phyloP scores from a whole-genome alignment of 495 filamentous ascomycete species.

The Neurospora sp. region DNA sequence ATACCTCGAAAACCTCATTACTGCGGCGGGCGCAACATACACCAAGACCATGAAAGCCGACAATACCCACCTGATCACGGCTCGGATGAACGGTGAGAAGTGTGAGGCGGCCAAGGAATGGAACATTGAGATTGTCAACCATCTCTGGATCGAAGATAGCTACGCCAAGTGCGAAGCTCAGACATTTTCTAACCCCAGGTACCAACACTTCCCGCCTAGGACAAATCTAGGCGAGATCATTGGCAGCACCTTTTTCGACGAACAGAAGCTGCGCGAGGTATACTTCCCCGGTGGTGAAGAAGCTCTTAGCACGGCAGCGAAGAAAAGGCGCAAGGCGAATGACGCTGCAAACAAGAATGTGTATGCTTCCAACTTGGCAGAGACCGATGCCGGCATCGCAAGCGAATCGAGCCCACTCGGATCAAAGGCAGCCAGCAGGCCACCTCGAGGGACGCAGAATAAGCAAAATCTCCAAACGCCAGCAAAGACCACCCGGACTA shows the following conservation, averaged over 20 bases:
- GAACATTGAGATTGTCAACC: slow-evolving; percentile 83
- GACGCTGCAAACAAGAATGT: slow-evolving; percentile 31
- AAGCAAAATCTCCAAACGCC: slow-evolving; percentile 28
- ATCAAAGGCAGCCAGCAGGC: neutral
- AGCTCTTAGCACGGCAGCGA: slow-evolving; percentile 16
- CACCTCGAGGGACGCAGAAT: slow-evolving; percentile 2
- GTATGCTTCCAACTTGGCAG: slow-evolving; percentile 12
- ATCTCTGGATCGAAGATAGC: slow-evolving; percentile 95
- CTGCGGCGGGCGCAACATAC: slow-evolving; percentile 70
- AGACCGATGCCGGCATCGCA: slow-evolving; percentile 10
- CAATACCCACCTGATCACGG: slow-evolving; percentile 92
- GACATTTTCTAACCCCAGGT: slow-evolving; percentile 55
- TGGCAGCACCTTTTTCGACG: slow-evolving; percentile 59
- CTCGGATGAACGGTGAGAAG: slow-evolving; percentile 80
- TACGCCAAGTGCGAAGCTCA: slow-evolving; percentile 77
- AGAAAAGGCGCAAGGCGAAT: slow-evolving; percentile 31
- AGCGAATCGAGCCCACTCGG: slow-evolving; percentile 13
- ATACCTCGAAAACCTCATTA: slow-evolving; percentile 88
- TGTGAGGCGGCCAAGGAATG: slow-evolving; percentile 84
- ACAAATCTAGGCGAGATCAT: slow-evolving; percentile 91
- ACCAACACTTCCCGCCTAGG: slow-evolving; percentile 70
- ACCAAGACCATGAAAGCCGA: slow-evolving; percentile 89
- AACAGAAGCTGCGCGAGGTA: slow-evolving; percentile 21
- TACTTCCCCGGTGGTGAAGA: slow-evolving; percentile 34
- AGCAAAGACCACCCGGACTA: slow-evolving; percentile 26